phyloP scores from a whole-genome alignment of 164 flowering plant species.

The Akebia trifoliata region DNA sequence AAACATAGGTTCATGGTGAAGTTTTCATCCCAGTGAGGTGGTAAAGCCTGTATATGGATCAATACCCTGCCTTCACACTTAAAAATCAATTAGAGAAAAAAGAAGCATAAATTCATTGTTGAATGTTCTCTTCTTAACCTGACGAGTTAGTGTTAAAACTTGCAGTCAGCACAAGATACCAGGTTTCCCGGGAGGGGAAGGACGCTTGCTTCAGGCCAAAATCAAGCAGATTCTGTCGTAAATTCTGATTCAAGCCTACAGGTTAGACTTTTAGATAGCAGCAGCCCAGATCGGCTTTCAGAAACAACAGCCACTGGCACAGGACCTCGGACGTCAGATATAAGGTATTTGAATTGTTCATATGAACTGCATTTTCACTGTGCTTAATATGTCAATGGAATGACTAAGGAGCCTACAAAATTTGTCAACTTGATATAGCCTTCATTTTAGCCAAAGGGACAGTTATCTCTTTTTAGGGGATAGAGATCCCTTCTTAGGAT shows the following conservation, averaged over 20 bases:
- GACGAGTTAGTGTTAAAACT: neutral
- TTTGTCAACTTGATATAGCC: neutral
- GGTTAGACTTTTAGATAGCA: slow-evolving; percentile 65
- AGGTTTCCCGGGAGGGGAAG: slow-evolving; percentile 92
- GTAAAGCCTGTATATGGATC: too few relatives aligned
- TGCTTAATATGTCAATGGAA: neutral
- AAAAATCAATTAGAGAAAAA: too few relatives aligned
- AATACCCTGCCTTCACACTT: too few relatives aligned
- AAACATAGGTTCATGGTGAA: too few relatives aligned
- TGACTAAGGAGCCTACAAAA: neutral
- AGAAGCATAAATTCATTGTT: too few relatives aligned
- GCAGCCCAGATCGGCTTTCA: slow-evolving; percentile 30
- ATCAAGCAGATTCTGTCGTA: slow-evolving; percentile 28
- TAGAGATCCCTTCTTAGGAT: too few relatives aligned
- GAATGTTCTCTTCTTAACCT: neutral
- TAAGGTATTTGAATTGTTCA: slow-evolving; percentile 40
- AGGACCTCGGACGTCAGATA: slow-evolving; percentile 33
- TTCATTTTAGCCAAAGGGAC: neutral
- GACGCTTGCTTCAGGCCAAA: slow-evolving; percentile 46
- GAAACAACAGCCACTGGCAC: slow-evolving; percentile 21
- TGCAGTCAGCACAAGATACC: slow-evolving; percentile 55
- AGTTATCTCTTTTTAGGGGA: too few relatives aligned
- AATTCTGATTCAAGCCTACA: slow-evolving; percentile 64
- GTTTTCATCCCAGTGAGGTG: too few relatives aligned
- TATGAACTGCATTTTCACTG: slow-evolving; percentile 1